Evolutionary conservation across 2,329 filamentous ascomycete genomes (phyloP), one percentile per base, ranked within the genome.

Genomic region (Fusarium austroafricanum): DNA sequence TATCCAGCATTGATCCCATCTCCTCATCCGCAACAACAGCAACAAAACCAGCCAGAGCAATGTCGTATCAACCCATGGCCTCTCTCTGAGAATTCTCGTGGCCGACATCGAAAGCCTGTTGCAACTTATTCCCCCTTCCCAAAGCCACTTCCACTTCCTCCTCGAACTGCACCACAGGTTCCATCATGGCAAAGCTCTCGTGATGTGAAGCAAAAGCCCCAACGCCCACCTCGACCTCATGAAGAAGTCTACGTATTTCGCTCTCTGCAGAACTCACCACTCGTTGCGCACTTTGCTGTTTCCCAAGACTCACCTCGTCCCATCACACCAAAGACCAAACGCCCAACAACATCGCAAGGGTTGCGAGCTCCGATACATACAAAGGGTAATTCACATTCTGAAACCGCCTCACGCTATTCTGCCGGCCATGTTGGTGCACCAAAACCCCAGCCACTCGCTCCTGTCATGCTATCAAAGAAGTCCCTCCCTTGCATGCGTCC

Each of bases 101-200:
- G 49, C 26, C 60, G 69, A 55, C 61, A 42, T 18, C 65, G 70
- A 40, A 76, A 74, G 61, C 59, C 73, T 11, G 65, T 71, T 11
- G 70, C 75, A 18, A 78, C 76, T 5, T 83, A 83, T 61, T 82
- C 82, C 2, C 75, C 81, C 38, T 83, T 82, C 59, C 81, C 82
- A 7, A 83, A 79, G 68, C 66, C 75, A n/a, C 61, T 73, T 9
- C 62, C 70, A 3, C 75, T 80, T 10, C 79, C 80, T 15, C 77
- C 79, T 39, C 75, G 77, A 33, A 75, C 71, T 38, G 55, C 57
- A 33, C 64, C 68, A 28, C 55, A 61, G 18, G 60, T 44, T 47
- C 74, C 75, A 11, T 77, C 75, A 47, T 77, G 75, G 75, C 70
- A 75, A 57, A 67, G 61, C 49, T 73, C 73, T 26, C 67, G 71